These are phyloP conservation scores for Trichoderma sp. DNA, from an alignment of 2,329 filamentous ascomycete species.

Conservation along the genomic window DNA sequence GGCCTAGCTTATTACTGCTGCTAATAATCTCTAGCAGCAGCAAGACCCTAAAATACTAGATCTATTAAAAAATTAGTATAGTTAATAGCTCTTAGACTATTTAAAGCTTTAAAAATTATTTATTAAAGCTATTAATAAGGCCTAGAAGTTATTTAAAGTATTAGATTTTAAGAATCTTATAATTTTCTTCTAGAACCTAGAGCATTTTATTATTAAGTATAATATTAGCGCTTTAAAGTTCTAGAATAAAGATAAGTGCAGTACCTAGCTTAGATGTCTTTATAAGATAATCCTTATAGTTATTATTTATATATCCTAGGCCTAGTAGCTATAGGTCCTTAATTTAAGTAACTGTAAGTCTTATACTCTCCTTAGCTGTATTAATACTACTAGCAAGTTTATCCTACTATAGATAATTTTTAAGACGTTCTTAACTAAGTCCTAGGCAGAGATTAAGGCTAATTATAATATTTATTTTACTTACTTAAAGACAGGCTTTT, in stretches of 20 bases:
- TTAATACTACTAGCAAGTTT: not conserved
- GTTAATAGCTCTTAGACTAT: not conserved
- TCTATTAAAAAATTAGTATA: not conserved
- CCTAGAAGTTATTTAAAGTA: not conserved
- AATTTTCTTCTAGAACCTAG: not conserved
- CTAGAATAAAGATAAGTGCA: conserved; percentile 3
- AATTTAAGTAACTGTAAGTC: not conserved
- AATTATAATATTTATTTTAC: not conserved
- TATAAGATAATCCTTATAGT: not conserved
- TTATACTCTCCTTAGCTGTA: not conserved
- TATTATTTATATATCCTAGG: not conserved
- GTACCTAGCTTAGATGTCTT: not conserved
- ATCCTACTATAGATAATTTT: not conserved
- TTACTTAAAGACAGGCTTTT: not conserved
- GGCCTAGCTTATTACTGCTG: not conserved
- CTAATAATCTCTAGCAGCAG: not conserved
- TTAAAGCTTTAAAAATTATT: not conserved
- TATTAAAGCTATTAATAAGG: not conserved
- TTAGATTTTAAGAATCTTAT: not conserved
- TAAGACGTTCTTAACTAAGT: not conserved
- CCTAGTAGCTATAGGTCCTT: not conserved
- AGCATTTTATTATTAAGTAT: not conserved
- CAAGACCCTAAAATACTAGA: not conserved
- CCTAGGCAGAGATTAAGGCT: too few relatives aligned
- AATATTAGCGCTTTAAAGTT: conserved; percentile 4